A percentile compares a stretch with the other conserved stretches of the same genome.
These are phyloP conservation scores for Rhodotorula diobovata DNA, from an alignment of 768 basidiomycete genomes.

Conservation along the genomic window DNA sequence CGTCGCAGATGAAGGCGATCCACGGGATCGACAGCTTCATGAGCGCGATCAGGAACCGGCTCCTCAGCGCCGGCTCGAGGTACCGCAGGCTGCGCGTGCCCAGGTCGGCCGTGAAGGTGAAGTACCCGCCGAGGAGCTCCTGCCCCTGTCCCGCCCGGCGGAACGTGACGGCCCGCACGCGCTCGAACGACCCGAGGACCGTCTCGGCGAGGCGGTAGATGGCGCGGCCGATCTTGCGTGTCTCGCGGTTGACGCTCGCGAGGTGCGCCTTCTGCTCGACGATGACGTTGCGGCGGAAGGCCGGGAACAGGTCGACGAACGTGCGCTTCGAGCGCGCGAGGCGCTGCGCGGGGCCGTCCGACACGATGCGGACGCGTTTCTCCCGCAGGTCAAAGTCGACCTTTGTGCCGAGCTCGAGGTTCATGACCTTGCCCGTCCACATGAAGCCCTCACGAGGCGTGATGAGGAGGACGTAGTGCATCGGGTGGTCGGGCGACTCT, in stretches of 20 bases:
- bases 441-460: slow-evolving; percentile 80
- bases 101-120: slow-evolving; percentile 90
- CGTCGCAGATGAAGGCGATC: slow-evolving; percentile 97
- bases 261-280: slow-evolving; percentile 84
- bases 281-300: slow-evolving; percentile 54
- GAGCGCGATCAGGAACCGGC: slow-evolving; percentile 73
- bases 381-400: slow-evolving; percentile 80
- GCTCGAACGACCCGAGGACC: slow-evolving; percentile 84
- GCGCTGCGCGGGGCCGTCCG: slow-evolving; percentile 77
- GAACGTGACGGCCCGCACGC: slow-evolving; percentile 65
- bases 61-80: slow-evolving; percentile 67
- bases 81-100: slow-evolving; percentile 82
- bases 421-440: slow-evolving; percentile 84
- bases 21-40: slow-evolving; percentile 91
- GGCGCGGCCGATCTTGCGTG: slow-evolving; percentile 83
- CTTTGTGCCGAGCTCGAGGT: slow-evolving; percentile 62
- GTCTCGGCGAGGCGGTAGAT: slow-evolving; percentile 86
- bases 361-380: slow-evolving; percentile 81
- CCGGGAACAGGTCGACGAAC: slow-evolving; percentile 44
- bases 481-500: slow-evolving; percentile 33
- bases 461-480: slow-evolving; percentile 72
- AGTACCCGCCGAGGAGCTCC: slow-evolving; percentile 90
- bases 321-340: slow-evolving; percentile 67
- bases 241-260: slow-evolving; percentile 78
- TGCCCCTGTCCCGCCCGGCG: slow-evolving; percentile 59